Base-by-base conservation (phyloP, 495 filamentous ascomycete genomes). In the Talaromyces trachyspermus region DNA sequence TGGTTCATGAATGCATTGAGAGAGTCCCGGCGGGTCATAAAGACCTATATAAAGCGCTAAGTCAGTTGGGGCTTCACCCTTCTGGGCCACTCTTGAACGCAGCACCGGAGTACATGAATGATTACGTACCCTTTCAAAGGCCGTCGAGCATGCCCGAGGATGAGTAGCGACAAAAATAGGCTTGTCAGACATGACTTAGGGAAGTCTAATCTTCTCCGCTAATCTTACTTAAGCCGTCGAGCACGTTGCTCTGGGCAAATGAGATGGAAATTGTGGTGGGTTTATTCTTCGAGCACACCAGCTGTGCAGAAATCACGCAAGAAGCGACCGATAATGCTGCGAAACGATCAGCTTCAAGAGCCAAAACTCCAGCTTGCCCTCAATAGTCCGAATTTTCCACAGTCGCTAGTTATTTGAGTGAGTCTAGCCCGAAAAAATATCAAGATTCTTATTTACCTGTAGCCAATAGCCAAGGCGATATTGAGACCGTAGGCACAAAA, bases 101-200 rank as follows among this genome's bases (percentile, higher is more conserved):
- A 41, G 20, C 38, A 40, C 42, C 27, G 17, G 8, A 20, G 32
- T 18, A 19, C 35, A 50, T 33, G 12, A 35, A 20, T 29, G 14
- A 27, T 12, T 17, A 71, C 73, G 53, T 72, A 89, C 92, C 58
- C 91, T 75, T 69, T 98, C 92, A 66, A 96, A 98, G 0, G 91
- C 92, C 17, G 92, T 96, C 7, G 89, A 95, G 66, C 88, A 95
- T 48, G 92, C 85, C 56, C 92, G 75, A 5, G 92, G 92, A 65
- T 97, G 92, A 45, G 92, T 95, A 18, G 84, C 91, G 40, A 94
- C 77, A 54, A 95, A 95, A 58, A 98, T 86, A 32, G 89, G 86
- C 58, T 84, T 91, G 56, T 66, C 68, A 30, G 83, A 81, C 85
- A 89, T 88, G n/a, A 41, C 18, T 26, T 4, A 22, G 12, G 12